Evolutionary conservation across 208 protist species (phyloP).

Genomic region (Angomonas deanei): DNA sequence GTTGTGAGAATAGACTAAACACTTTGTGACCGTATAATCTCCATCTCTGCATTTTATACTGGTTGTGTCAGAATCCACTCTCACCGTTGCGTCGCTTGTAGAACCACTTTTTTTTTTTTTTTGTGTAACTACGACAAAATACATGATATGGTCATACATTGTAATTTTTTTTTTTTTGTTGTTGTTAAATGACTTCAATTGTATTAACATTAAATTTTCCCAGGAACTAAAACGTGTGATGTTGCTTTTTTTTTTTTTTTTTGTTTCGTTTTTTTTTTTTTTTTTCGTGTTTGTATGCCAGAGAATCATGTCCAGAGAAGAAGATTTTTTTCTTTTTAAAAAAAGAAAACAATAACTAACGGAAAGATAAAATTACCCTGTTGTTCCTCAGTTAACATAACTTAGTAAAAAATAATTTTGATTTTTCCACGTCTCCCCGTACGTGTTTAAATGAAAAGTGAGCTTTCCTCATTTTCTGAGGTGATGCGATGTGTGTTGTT

Average conservation of each 20-base stretch:
- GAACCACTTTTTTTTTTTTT: background rate
- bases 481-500: too few species aligned
- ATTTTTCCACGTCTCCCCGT: too few species aligned
- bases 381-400: too few species aligned
- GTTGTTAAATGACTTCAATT: background rate
- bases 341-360: slow-evolving; percentile 1
- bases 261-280: background rate
- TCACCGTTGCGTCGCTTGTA: background rate
- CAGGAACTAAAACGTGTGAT: background rate
- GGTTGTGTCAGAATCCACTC: too few species aligned
- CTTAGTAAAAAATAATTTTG: too few species aligned
- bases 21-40: background rate
- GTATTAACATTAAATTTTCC: background rate
- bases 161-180: background rate
- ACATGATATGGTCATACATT: too few species aligned
- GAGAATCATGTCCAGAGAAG: background rate
- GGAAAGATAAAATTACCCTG: background rate
- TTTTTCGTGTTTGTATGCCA: too few species aligned
- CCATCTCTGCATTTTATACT: too few species aligned
- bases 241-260: background rate
- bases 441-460: too few species aligned
- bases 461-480: too few species aligned
- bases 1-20: background rate
- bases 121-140: too few species aligned
- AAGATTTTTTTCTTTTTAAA: background rate